Conservation (phyloP, 305 asterid species). For the Solanum chacoense region DNA sequence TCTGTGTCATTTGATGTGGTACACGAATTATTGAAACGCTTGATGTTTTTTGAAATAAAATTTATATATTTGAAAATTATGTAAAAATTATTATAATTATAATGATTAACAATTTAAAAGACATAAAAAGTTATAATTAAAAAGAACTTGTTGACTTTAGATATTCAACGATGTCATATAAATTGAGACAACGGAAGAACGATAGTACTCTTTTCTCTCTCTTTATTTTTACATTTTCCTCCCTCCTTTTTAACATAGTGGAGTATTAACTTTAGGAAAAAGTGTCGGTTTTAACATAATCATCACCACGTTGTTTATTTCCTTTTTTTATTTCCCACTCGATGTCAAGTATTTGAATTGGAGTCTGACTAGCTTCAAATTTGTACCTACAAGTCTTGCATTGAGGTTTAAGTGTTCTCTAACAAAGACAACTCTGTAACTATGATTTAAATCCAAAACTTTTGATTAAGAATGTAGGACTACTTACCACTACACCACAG, state of each 20-base stretch:
- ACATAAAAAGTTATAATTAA: background rate
- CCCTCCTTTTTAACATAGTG: background rate
- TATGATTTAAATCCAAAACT: background rate
- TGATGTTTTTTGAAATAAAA: background rate
- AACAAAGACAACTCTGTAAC: background rate
- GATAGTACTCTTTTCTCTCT: background rate
- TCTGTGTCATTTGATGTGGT: background rate
- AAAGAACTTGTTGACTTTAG: no score
- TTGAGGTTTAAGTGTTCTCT: background rate
- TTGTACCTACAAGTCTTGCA: background rate
- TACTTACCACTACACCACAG: background rate
- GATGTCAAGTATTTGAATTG: no score
- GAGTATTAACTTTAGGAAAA: background rate
- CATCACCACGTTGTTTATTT: background rate
- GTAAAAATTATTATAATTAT: accelerated
- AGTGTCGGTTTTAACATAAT: background rate
- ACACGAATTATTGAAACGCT: background rate
- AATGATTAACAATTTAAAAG: background rate
- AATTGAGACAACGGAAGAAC: accelerated
- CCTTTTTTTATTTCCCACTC: background rate
- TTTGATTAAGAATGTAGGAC: background rate
- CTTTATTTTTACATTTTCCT: background rate
- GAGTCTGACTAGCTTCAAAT: background rate
- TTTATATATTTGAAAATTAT: background rate
- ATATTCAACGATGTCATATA: background rate